Conservation (phyloP, 805 yeast genomes). For the Saccharomyces paradoxus region DNA sequence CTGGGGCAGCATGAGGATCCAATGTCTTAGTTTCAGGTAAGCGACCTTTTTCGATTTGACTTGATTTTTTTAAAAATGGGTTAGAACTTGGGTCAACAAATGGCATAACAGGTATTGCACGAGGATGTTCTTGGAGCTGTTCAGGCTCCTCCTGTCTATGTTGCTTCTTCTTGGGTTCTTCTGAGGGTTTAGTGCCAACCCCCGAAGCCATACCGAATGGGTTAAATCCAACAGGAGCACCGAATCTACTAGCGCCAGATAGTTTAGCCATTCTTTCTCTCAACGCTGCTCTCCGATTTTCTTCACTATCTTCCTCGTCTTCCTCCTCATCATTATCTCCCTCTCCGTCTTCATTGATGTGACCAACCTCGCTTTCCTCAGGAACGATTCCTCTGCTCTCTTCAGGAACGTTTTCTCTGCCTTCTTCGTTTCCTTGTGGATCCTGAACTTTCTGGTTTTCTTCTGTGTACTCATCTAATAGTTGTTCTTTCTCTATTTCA, state of each 20-base stretch:
- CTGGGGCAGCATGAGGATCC: conserved; percentile 4
- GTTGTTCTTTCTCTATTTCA: not conserved
- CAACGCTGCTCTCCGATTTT: conserved; percentile 61
- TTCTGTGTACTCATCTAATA: not conserved
- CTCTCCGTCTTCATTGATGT: conserved; percentile 34
- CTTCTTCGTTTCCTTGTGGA: not conserved
- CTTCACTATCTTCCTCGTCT: conserved; percentile 67
- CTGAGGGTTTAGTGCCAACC: conserved; percentile 14
- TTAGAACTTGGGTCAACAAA: conserved; percentile 36
- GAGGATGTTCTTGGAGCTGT: conserved; percentile 20
- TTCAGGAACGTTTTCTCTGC: conserved; percentile 21
- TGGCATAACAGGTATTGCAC: conserved; percentile 48
- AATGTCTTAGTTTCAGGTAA: not conserved
- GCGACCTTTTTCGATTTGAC: not conserved
- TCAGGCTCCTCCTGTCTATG: conserved; percentile 15
- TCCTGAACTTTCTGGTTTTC: conserved; percentile 13
- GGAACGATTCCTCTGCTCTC: conserved; percentile 21
- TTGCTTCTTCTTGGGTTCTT: conserved; percentile 19
- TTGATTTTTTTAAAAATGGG: conserved; percentile 16
- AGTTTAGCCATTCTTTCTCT: conserved; percentile 95
- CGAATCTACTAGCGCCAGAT: conserved; percentile 75
- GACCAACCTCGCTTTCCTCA: conserved; percentile 27
- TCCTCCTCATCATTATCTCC: conserved; percentile 44
- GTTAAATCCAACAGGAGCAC: conserved; percentile 38
- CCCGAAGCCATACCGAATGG: conserved; percentile 33